These are phyloP conservation scores for Colletotrichum sp. DNA, from an alignment of 2,329 filamentous ascomycete species.

Conservation along the genomic window DNA sequence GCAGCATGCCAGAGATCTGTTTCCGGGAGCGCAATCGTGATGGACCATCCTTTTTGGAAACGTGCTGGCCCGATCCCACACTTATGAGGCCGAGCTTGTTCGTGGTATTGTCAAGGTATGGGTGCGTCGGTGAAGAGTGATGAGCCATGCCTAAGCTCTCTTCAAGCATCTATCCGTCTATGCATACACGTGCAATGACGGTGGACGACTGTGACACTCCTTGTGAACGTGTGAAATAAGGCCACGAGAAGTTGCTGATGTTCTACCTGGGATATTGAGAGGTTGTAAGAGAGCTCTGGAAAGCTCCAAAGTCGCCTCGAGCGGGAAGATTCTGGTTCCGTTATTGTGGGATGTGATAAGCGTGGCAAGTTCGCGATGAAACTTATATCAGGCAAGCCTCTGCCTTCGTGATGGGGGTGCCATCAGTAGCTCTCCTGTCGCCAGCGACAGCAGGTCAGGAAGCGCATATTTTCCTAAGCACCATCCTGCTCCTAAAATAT, in stretches of 20 bases:
- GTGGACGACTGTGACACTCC: background rate
- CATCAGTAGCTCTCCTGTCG: fast-evolving
- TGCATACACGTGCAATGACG: fast-evolving
- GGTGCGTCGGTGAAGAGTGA: background rate
- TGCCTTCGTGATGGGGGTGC: background rate
- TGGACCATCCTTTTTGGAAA: background rate
- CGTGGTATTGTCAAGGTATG: background rate
- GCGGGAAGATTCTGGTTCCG: too few relatives aligned
- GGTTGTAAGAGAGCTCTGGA: background rate
- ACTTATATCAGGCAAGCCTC: fast-evolving
- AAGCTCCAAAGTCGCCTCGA: too few relatives aligned
- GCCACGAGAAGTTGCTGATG: background rate
- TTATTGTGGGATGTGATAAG: too few relatives aligned
- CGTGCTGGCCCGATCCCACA: background rate
- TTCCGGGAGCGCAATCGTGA: background rate
- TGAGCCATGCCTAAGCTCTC: background rate
- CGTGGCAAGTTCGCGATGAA: too few relatives aligned
- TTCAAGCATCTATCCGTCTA: background rate
- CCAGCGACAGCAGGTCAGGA: background rate
- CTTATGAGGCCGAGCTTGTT: background rate
- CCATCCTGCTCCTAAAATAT: fast-evolving
- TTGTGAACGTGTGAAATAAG: fast-evolving
- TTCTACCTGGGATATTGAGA: fast-evolving
- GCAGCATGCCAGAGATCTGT: background rate
- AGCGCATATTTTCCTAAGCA: background rate